Conservation (phyloP, 257 asterid genomes). For the Salvia miltiorrhiza region DNA sequence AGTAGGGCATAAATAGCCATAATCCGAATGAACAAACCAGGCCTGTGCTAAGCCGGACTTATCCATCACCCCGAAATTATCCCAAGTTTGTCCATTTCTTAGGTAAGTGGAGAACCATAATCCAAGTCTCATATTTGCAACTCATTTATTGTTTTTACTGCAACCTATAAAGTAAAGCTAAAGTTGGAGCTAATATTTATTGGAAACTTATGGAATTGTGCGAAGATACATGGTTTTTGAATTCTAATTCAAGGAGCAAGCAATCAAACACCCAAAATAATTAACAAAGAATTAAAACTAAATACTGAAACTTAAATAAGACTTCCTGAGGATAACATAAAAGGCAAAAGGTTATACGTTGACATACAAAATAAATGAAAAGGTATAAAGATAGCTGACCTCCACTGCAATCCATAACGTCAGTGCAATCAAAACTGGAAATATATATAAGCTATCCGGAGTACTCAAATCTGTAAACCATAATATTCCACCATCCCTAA, state of each 20-base stretch:
- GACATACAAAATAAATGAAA: neutral
- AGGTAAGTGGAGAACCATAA: neutral
- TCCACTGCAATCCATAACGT: conserved; percentile 93
- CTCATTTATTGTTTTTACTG: neutral
- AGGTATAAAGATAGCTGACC: conserved; percentile 43
- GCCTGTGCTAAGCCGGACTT: neutral
- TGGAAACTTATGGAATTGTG: neutral
- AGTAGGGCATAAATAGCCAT: neutral
- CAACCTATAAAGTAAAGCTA: neutral
- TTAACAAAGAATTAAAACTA: too few species aligned
- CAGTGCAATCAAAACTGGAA: conserved; percentile 83
- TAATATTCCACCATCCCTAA: conserved; percentile 79
- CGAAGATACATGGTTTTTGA: neutral
- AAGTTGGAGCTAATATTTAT: neutral
- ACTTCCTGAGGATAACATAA: neutral
- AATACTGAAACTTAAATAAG: conserved; percentile 1
- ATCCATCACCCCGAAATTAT: neutral
- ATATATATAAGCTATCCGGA: conserved; percentile 70
- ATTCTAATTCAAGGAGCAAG: neutral
- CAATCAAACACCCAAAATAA: neutral
- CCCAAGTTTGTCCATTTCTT: neutral
- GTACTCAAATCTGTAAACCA: conserved; percentile 94
- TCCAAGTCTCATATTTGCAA: neutral
- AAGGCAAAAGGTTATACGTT: neutral
- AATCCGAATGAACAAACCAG: neutral